Evolutionary conservation across 1,284 basidiomycete genomes (phyloP).

Genomic region (Apiotrichum gracile): DNA sequence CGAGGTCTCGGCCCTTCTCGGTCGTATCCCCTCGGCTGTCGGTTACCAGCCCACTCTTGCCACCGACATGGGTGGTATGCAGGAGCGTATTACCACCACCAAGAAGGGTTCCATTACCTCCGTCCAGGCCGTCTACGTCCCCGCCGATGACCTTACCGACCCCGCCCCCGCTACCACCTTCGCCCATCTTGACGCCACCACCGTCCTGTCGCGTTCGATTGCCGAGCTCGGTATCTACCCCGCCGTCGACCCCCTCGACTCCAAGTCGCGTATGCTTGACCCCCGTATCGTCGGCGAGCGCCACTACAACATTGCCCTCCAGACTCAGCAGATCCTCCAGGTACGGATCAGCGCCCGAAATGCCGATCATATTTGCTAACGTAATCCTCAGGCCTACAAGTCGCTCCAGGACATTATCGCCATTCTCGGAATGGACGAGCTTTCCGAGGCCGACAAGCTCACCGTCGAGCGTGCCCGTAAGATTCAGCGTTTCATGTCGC

Average conservation of each 20-base stretch:
- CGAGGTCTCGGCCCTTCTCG: slow-evolving; percentile 97
- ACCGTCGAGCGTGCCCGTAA: slow-evolving; percentile 70
- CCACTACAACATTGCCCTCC: slow-evolving; percentile 92
- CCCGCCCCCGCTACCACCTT: slow-evolving; percentile 98
- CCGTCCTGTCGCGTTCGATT: slow-evolving; percentile 96
- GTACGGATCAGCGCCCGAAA: slow-evolving; percentile 80
- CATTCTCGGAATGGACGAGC: slow-evolving; percentile 94
- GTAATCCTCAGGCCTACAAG: too few relatives aligned
- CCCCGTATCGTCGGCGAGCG: slow-evolving; percentile 89
- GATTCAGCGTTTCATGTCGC: slow-evolving; percentile 91
- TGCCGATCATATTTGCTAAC: too few relatives aligned
- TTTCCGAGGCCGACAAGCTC: slow-evolving; percentile 99
- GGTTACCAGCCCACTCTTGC: slow-evolving; percentile 99
- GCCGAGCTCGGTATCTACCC: slow-evolving; percentile 99
- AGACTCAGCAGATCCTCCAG: slow-evolving; percentile 97
- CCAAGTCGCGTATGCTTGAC: slow-evolving; percentile 99
- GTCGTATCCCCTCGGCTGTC: slow-evolving; percentile 99
- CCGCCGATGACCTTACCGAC: slow-evolving; percentile 99
- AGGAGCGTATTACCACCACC: slow-evolving; percentile 98
- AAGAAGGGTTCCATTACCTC: slow-evolving; percentile 99
- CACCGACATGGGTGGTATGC: slow-evolving; percentile 99
- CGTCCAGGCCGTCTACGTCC: slow-evolving; percentile 98
- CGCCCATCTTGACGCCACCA: slow-evolving; percentile 99
- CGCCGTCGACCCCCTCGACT: slow-evolving; percentile 97
- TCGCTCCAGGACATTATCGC: slow-evolving; percentile 67